Evolutionary conservation across 2,329 filamentous ascomycete genomes (phyloP), one percentile per base, ranked within the genome.

Genomic region (Hymenoscyphus fraxineus): DNA sequence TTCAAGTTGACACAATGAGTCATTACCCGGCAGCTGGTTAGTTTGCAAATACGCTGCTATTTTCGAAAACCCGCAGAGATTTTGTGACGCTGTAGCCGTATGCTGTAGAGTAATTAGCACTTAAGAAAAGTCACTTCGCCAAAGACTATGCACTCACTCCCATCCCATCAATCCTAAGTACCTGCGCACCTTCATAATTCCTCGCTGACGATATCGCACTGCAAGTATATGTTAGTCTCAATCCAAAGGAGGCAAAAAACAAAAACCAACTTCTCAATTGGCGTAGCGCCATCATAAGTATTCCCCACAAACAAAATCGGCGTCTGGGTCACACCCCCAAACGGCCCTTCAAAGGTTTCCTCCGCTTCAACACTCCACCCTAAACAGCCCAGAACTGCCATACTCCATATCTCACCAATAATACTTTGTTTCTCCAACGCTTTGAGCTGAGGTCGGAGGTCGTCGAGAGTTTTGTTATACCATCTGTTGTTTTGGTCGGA

Each of bases 401-500:
- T 58, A 32, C 54, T 62, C 61, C 56, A 62, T 0, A 51, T 16
- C 40, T 62, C 61, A 40, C 61, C 61, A n/a, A 62, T 59, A 31
- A 62, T 62, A 19, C 61, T 59, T 39, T 62, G 32, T 22, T 40
- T n/a, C 32, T 62, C 55, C 9, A 62, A 19, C 1, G 32, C 39
- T 58, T 58, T 27, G 10, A 62, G 16, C 19, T 32, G 55, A 35
- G 31, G 55, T 27, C 44, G 2, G 1, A 51, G 10, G 3, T 51
- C 44, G 10, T 51, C 19, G 4, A 51, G 44, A 4, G 44, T 32
- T 15, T 62, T 62, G 39, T 62, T 62, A 39, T 62, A 62, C 19
- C 41, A 58, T 32, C 6, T 22, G n/a, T 62, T 62, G 40, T 62
- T 62, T n/a, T 62, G 56, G 35, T 62, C 61, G 10, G 55, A 59